A percentile compares a stretch with the other conserved stretches of the same genome.
Evolutionary conservation across 2,329 filamentous ascomycete genomes (phyloP).

Genomic region (Phyllosticta ampelicida): DNA sequence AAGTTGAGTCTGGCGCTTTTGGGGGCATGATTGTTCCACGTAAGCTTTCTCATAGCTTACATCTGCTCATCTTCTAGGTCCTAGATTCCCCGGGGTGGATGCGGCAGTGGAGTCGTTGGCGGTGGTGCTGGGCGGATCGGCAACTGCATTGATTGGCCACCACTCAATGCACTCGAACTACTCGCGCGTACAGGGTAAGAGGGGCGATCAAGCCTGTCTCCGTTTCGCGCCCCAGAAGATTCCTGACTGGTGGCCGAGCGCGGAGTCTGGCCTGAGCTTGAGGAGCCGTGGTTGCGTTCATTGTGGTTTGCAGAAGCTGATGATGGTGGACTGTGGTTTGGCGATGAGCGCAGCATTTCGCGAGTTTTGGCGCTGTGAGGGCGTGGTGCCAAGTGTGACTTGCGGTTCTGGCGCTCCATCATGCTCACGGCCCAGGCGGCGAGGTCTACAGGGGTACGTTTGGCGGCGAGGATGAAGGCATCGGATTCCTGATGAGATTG

Average conservation of each 20-base stretch:
- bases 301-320: conserved; percentile 12
- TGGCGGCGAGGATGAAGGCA: conserved; percentile 89
- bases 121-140: conserved; percentile 36
- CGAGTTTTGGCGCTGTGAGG: conserved; percentile 55
- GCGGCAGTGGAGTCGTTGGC: conserved; percentile 13
- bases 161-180: conserved; percentile 27
- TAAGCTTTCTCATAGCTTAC: not conserved
- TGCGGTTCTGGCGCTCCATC: conserved; percentile 92
- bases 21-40: not conserved
- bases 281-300: conserved; percentile 14
- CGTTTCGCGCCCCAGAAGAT: conserved; percentile 12
- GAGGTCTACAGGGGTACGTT: conserved; percentile 88
- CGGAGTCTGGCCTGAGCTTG: conserved; percentile 9
- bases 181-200: conserved; percentile 33
- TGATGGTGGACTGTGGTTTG: conserved; percentile 17
- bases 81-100: conserved; percentile 6
- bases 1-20: not conserved
- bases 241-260: conserved; percentile 10
- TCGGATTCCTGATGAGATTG: conserved; percentile 62
- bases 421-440: conserved; percentile 87
- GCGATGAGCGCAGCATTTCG: conserved; percentile 24
- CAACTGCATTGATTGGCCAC: conserved; percentile 28
- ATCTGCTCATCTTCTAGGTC: not conserved
- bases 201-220: conserved; percentile 23
- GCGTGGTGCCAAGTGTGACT: conserved; percentile 77